Evolutionary conservation across 202 grass and related monocot genomes (phyloP).

Genomic region (Schoenoplectus triqueter): DNA sequence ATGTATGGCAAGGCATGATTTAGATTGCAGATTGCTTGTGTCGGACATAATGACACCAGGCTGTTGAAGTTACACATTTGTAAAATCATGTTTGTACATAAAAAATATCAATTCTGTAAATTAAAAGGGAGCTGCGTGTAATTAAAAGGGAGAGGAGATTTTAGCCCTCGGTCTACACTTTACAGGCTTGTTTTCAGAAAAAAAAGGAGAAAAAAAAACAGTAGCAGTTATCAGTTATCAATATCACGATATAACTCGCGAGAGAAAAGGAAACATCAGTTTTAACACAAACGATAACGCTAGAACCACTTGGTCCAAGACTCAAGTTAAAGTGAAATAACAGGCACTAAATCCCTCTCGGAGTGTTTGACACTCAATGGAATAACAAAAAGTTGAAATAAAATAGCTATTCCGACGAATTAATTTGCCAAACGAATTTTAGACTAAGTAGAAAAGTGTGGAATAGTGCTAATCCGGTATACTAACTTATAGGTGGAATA

Average conservation of each 20-base stretch:
- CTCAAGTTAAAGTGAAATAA: slow-evolving; percentile 27
- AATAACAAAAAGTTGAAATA: too few species aligned
- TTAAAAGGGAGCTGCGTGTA: not conserved
- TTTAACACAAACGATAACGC: slow-evolving; percentile 37
- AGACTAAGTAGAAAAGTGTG: too few species aligned
- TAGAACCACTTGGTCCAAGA: slow-evolving; percentile 35
- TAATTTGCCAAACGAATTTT: too few species aligned
- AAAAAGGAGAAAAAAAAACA: not conserved
- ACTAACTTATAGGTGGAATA: too few species aligned
- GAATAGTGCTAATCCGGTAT: too few species aligned
- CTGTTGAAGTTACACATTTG: not conserved
- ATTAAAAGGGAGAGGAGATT: not conserved
- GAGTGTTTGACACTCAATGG: too few species aligned
- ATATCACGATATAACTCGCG: slow-evolving; percentile 33
- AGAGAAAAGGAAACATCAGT: slow-evolving; percentile 35
- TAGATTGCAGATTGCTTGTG: too few species aligned
- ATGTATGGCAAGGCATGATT: too few species aligned
- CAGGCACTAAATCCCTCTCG: slow-evolving; percentile 23
- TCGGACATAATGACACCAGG: not conserved
- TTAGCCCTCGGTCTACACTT: not conserved
- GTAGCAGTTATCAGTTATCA: not conserved
- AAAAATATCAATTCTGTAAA: not conserved
- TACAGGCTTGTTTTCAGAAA: not conserved
- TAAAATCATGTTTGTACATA: not conserved
- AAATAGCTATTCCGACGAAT: too few species aligned